Conservation (phyloP, 192 early-diverging fungal genomes). For the Fimicolochytrium jonesii region DNA sequence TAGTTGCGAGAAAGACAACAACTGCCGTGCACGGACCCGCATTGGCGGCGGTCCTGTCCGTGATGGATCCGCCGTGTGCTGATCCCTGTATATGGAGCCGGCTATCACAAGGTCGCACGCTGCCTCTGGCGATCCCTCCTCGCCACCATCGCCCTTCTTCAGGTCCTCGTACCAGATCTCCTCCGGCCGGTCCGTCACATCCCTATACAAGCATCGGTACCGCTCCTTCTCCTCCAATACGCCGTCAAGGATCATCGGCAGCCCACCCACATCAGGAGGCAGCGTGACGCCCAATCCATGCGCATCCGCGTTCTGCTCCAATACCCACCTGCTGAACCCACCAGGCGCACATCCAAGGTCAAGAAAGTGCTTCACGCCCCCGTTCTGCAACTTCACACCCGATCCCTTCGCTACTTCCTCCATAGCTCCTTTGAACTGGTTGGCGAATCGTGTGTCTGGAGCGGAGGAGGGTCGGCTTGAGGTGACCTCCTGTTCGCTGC, state of each 20-base stretch:
- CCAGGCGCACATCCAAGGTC: slow-evolving; percentile 21
- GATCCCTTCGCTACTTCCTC: slow-evolving; percentile 8
- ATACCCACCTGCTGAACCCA: slow-evolving; percentile 18
- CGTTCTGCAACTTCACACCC: neutral
- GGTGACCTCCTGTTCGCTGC: neutral
- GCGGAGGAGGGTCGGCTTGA: neutral
- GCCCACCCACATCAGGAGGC: slow-evolving; percentile 17
- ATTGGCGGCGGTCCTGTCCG: slow-evolving; percentile 15
- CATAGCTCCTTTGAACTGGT: slow-evolving; percentile 25
- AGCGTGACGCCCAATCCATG: slow-evolving; percentile 21
- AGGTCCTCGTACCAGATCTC: slow-evolving; percentile 4
- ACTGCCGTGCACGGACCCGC: slow-evolving; percentile 16
- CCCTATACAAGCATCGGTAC: slow-evolving; percentile 8
- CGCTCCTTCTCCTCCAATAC: slow-evolving; percentile 3
- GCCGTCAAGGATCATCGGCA: slow-evolving; percentile 27
- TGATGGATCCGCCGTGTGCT: slow-evolving; percentile 10
- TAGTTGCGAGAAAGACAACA: slow-evolving; percentile 14
- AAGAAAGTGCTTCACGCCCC: slow-evolving; percentile 11
- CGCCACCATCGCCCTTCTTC: neutral
- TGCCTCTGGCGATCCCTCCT: neutral
- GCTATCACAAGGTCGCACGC: slow-evolving; percentile 25
- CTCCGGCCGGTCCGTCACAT: slow-evolving; percentile 20
- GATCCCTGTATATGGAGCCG: slow-evolving; percentile 20
- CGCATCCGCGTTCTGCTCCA: slow-evolving; percentile 15
- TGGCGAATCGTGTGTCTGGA: slow-evolving; percentile 1